Evolutionary conservation across 1,284 basidiomycete species (phyloP).

Genomic region (Irpex sp.): DNA sequence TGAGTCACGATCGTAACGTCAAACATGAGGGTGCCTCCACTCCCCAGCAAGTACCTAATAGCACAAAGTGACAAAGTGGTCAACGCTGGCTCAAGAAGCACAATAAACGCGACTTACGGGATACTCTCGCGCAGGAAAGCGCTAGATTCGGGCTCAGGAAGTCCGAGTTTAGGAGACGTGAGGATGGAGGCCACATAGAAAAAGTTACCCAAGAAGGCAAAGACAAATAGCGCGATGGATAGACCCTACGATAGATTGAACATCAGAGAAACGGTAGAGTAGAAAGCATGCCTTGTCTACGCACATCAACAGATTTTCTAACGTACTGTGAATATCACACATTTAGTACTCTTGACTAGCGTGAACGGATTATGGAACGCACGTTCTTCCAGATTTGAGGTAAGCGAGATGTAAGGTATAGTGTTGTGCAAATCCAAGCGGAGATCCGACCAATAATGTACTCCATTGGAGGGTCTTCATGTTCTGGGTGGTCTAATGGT

Average conservation of each 20-base stretch:
- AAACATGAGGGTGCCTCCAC: conserved; percentile 86
- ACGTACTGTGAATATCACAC: conserved; percentile 53
- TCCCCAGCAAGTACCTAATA: conserved; percentile 80
- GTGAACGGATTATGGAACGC: conserved; percentile 32
- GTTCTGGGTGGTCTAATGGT: conserved; percentile 22
- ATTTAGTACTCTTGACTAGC: not conserved
- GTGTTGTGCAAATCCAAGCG: conserved; percentile 88
- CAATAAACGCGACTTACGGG: conserved; percentile 47
- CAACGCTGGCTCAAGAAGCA: conserved; percentile 4
- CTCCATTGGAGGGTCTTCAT: conserved; percentile 37
- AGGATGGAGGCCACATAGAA: conserved; percentile 89
- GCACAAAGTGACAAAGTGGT: not conserved
- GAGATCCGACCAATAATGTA: conserved; percentile 82
- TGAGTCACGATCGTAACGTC: conserved; percentile 83
- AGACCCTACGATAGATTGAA: conserved; percentile 54
- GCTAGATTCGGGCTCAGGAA: conserved; percentile 51
- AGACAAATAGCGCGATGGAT: conserved; percentile 89
- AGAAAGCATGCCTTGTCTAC: not conserved
- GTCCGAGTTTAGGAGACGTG: conserved; percentile 52
- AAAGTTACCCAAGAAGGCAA: conserved; percentile 87
- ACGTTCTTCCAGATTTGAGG: conserved; percentile 99
- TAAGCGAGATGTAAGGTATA: conserved; percentile 88
- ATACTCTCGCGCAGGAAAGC: conserved; percentile 69
- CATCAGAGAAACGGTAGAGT: too few species aligned
- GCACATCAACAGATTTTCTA: conserved; percentile 85